Conservation (phyloP, 1,139 yeast genomes). For the Nakaseomyces glabratus region DNA sequence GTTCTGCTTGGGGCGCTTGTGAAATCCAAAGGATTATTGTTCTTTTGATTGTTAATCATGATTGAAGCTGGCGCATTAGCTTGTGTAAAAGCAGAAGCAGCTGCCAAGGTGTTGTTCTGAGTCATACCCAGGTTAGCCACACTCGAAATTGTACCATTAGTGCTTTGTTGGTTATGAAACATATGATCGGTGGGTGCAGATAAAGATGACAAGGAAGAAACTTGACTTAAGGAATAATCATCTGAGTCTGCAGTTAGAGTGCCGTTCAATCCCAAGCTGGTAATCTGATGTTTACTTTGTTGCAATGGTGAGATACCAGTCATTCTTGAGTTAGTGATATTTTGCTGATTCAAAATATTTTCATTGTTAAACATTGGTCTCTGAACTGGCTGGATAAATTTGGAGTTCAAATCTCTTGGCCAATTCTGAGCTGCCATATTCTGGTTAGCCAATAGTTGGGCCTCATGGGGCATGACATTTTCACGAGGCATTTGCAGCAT, state of each 20-base stretch:
- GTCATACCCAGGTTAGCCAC: slow-evolving; percentile 5
- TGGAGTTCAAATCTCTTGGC: neutral
- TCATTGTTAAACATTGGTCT: slow-evolving; percentile 1
- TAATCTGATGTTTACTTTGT: neutral
- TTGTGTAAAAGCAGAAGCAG: slow-evolving; percentile 20
- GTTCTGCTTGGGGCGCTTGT: slow-evolving; percentile 66
- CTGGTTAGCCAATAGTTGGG: slow-evolving; percentile 1
- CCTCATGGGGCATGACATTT: neutral
- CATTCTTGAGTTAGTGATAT: neutral
- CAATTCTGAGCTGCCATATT: slow-evolving; percentile 1
- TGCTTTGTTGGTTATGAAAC: neutral
- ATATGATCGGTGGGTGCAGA: slow-evolving; percentile 5
- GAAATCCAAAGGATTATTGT: slow-evolving; percentile 27
- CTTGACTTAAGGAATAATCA: slow-evolving; percentile 4
- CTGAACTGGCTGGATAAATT: slow-evolving; percentile 2
- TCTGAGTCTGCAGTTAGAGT: slow-evolving; percentile 3
- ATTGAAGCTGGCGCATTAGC: slow-evolving; percentile 18
- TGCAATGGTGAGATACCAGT: neutral
- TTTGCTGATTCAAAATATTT: neutral
- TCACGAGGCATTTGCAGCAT: slow-evolving; percentile 3
- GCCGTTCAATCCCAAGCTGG: slow-evolving; percentile 1
- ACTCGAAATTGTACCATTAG: slow-evolving; percentile 5
- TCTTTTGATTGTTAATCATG: slow-evolving; percentile 12
- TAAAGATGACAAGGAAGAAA: slow-evolving; percentile 4
- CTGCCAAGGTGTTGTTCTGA: slow-evolving; percentile 7